Conservation (phyloP, 495 filamentous ascomycete genomes). For the Lasiosphaeria miniovina region DNA sequence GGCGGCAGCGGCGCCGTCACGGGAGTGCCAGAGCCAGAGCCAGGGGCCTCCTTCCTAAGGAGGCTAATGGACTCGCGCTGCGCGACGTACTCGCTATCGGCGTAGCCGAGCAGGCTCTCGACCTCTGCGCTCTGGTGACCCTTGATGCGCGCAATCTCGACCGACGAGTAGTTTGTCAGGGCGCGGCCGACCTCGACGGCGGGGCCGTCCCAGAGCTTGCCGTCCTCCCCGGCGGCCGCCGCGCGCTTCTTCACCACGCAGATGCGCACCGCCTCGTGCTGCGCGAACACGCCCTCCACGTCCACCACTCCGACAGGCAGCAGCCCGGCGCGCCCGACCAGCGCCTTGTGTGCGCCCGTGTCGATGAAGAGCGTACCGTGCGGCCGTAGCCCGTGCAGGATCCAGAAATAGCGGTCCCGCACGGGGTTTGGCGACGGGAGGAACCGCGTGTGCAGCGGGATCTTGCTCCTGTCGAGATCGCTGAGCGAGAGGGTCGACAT, state of each 20-base stretch:
- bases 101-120: slow-evolving; percentile 73
- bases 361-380: slow-evolving; percentile 93
- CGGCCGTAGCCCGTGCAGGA: slow-evolving; percentile 88
- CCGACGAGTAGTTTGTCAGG: slow-evolving; percentile 88
- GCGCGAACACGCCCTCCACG: slow-evolving; percentile 80
- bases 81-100: slow-evolving; percentile 93
- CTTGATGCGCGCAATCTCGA: slow-evolving; percentile 79
- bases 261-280: slow-evolving; percentile 86
- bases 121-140: slow-evolving; percentile 82
- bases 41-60: slow-evolving; percentile 38
- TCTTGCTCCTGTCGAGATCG: slow-evolving; percentile 27
- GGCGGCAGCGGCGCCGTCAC: slow-evolving; percentile 35
- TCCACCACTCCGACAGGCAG: slow-evolving; percentile 88
- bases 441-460: slow-evolving; percentile 88
- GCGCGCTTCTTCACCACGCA: slow-evolving; percentile 62
- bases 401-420: slow-evolving; percentile 92
- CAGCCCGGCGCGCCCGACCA: slow-evolving; percentile 79
- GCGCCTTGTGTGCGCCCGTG: slow-evolving; percentile 74
- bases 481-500: slow-evolving; percentile 36
- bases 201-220: slow-evolving; percentile 47
- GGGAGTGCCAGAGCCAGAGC: neutral
- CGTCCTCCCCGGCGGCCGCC: slow-evolving; percentile 17
- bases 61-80: slow-evolving; percentile 85
- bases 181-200: slow-evolving; percentile 82
- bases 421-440: slow-evolving; percentile 83